Evolutionary conservation across 306 rosid species (phyloP), one percentile per base, ranked within the genome.

Genomic region (Fragaria ananassa): DNA sequence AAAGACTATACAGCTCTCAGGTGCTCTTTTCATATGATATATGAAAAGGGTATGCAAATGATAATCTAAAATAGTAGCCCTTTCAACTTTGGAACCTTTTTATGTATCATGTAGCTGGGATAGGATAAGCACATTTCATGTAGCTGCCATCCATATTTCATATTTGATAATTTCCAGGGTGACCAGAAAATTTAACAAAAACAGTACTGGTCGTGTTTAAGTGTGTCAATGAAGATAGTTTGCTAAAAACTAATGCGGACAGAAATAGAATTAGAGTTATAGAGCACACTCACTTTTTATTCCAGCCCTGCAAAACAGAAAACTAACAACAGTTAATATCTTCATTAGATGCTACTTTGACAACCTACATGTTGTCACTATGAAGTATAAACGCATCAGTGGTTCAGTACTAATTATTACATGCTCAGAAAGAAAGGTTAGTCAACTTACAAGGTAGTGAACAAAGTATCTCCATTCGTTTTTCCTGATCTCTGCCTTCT

Each of bases 271-370:
- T 1, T 15, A 1, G 15, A 34, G 17, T 58, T 53, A 68, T 10
- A 29, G 74, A 71, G 74, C 74, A 84, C n/a, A 81, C 97, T 95
- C 81, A 95, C 99, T 91, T 96, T 87, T 96, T 96, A 80, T 89
- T 96, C 99, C 99, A 96, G 65, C 99, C 99, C 99, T 96, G 99
- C 91, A 89, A 88, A 87, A 87, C 45, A 85, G 45, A 47, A 87
- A 84, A 58, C 31, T 27, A 45, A 66, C 61, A 47, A 39, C 56
- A 14, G 39, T 80, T 57, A 78, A 25, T 54, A 61, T 51, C 68
- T 60, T 19, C 68, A 41, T 49, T 15, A 80, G 45, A 29, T 34
- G 34, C 50, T 75, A 27, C 57, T 80, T 64, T 35, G 58, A 57
- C 34, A 31, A 61, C 39, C 67, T 35, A 71, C 23, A 35, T 23